Base-by-base conservation (phyloP, 2,329 filamentous ascomycete genomes). In the Aplosporella prunicola region DNA sequence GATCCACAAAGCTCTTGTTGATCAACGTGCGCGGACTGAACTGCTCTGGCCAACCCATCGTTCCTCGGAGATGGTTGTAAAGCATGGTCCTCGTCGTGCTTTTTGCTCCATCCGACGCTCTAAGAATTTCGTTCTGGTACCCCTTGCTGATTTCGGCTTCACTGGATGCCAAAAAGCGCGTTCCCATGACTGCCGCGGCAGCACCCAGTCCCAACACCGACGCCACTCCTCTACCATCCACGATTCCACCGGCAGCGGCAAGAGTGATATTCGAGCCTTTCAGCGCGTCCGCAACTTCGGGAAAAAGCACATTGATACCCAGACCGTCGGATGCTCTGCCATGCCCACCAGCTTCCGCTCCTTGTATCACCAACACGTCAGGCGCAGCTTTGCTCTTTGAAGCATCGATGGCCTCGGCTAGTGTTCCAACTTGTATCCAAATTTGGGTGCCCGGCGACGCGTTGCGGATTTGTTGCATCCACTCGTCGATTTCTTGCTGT, bases 341-440 rank as follows among this genome's bases (percentile, higher is more conserved):
- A 49, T 81, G 77, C 0, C 78, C 78, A 6, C 76, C 77, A 1
- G 76, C 77, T 55, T 81, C 78, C 5, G 66, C 63, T 2, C 78
- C 77, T 53, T 81, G 78, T 4, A 74, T 65, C 5, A 81, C 72
- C 2, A 81, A 47, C 18, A 72, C 73, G 47, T 81, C 74, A 1
- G 72, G 62, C n/a, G n/a, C n/a, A n/a, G n/a, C n/a, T n/a, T n/a
- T n/a, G n/a, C n/a, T n/a, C 17, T 45, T 58, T 0, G 67, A 69
- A 15, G 67, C 60, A 40, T 67, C 63, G 9, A 68, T 35, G 7
- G 76, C 76, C 6, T 75, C 68, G 1, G 55, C 52, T 2, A 80
- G 71, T 20, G 70, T 78, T 25, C 77, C 77, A 9, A 78, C 64
- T 51, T 81, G 78, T 1, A 79, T 64, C 53, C 77, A 76, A 6